phyloP scores from a whole-genome alignment of 1,139 yeast genomes.

The Saccharomyces pastorianus region DNA sequence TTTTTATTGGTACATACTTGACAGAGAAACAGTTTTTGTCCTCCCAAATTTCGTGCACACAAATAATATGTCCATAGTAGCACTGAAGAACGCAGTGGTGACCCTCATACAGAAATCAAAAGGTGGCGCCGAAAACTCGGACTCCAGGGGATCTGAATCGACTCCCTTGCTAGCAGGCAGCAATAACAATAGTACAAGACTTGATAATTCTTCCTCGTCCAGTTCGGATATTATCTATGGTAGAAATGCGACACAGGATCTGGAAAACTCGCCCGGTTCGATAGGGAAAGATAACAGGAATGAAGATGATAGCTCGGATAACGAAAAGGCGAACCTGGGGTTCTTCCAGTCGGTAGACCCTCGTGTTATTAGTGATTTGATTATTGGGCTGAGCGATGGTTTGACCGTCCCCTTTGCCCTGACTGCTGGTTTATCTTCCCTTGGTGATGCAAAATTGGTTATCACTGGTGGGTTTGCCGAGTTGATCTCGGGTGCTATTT shows the following conservation, averaged over 20 bases:
- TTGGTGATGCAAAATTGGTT: conserved; percentile 67
- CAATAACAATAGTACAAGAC: not conserved
- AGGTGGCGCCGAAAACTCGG: conserved; percentile 4
- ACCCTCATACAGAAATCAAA: conserved; percentile 10
- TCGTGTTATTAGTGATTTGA: conserved; percentile 70
- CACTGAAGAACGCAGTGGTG: conserved; percentile 31
- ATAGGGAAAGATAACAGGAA: not conserved
- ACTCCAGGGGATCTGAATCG: conserved; percentile 14
- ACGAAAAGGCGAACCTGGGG: conserved; percentile 6
- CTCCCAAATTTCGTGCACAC: not conserved
- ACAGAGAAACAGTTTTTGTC: not conserved
- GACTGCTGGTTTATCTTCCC: conserved; percentile 71
- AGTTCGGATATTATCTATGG: conserved; percentile 7
- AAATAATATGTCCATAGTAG: conserved; percentile 30
- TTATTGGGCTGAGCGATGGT: conserved; percentile 74
- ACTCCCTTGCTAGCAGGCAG: conserved; percentile 5
- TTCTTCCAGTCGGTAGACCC: conserved; percentile 38
- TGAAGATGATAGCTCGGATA: conserved; percentile 7
- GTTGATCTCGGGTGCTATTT: conserved; percentile 72
- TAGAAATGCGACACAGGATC: conserved; percentile 7
- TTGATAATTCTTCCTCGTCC: conserved; percentile 9
- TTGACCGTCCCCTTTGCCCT: conserved; percentile 78
- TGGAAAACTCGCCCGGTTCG: not conserved
- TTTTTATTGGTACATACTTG: not conserved
- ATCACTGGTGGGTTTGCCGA: conserved; percentile 85